phyloP scores from a whole-genome alignment of 805 yeast species.

The Pichia exigua region DNA sequence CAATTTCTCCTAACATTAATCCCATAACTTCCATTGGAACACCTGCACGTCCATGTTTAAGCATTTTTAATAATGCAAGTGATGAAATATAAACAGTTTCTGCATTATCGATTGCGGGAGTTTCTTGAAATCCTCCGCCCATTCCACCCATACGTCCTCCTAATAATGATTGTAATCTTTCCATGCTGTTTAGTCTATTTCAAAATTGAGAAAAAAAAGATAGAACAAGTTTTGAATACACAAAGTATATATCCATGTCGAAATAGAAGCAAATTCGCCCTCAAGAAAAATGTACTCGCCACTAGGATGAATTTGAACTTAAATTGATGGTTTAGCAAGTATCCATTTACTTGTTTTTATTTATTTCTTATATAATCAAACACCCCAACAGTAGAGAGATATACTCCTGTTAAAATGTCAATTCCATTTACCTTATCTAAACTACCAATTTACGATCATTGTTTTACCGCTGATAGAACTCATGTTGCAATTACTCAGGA shows the following conservation, averaged over 20 bases:
- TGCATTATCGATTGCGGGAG: constrained; percentile 85
- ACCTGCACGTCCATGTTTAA: constrained; percentile 94
- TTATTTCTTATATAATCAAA: background rate
- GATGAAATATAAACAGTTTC: constrained; percentile 97
- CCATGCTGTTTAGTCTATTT: constrained; percentile 17
- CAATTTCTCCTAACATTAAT: constrained; percentile 95
- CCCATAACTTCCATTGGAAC: constrained; percentile 88
- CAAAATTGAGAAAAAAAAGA: background rate
- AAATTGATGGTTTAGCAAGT: background rate
- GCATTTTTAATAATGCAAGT: constrained; percentile 89
- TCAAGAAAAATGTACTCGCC: background rate
- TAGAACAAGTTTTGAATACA: too few relatives aligned
- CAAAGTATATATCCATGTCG: background rate
- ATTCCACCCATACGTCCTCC: constrained; percentile 29
- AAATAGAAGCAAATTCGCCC: background rate
- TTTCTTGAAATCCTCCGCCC: constrained; percentile 36
- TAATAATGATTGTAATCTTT: constrained; percentile 27
- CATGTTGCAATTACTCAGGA: constrained; percentile 77
- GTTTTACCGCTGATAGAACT: constrained; percentile 61
- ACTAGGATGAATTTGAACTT: background rate
- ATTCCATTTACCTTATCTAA: constrained; percentile 63
- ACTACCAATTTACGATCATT: constrained; percentile 85
- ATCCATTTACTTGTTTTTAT: background rate
- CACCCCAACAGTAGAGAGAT: constrained; percentile 27
- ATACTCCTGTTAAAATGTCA: constrained; percentile 30